Evolutionary conservation across 1,284 basidiomycete genomes (phyloP).

Genomic region (Apiotrichum montevideense): DNA sequence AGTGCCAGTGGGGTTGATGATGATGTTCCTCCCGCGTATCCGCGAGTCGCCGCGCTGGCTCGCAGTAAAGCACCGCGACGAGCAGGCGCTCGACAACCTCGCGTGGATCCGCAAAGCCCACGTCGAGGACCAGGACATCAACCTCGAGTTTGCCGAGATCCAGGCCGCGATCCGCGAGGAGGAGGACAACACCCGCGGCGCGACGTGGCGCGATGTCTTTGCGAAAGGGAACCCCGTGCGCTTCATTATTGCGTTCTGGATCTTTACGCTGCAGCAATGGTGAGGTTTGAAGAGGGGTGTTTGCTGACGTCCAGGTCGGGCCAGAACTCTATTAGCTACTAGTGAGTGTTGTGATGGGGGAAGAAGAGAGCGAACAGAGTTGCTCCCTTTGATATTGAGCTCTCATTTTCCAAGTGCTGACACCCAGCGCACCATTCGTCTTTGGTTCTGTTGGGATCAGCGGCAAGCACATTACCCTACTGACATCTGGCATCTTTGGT

Average conservation of each 20-base stretch:
- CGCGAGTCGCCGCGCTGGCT: constrained; percentile 53
- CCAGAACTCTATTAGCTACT: constrained; percentile 57
- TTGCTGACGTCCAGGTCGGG: constrained; percentile 9
- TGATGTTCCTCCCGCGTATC: constrained; percentile 63
- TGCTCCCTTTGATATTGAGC: too few species aligned
- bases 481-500: constrained; percentile 79
- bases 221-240: constrained; percentile 67
- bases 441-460: constrained; percentile 49
- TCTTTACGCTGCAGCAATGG: constrained; percentile 62
- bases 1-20: constrained; percentile 71
- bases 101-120: constrained; percentile 57
- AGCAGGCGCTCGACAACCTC: constrained; percentile 51
- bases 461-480: constrained; percentile 54
- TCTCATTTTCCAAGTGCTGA: too few species aligned
- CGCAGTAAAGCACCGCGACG: constrained; percentile 53
- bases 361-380: too few species aligned
- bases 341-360: constrained; percentile 27
- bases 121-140: constrained; percentile 51
- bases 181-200: constrained; percentile 34
- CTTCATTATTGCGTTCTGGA: constrained; percentile 58
- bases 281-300: constrained; percentile 34
- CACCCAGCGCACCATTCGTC: constrained; percentile 53
- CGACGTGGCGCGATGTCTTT: constrained; percentile 56
- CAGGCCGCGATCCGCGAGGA: constrained; percentile 52
- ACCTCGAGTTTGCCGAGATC: constrained; percentile 54